Evolutionary conservation across 768 basidiomycete species (phyloP), one percentile per base, ranked within the genome.

Genomic region (Auriculariales sp.): DNA sequence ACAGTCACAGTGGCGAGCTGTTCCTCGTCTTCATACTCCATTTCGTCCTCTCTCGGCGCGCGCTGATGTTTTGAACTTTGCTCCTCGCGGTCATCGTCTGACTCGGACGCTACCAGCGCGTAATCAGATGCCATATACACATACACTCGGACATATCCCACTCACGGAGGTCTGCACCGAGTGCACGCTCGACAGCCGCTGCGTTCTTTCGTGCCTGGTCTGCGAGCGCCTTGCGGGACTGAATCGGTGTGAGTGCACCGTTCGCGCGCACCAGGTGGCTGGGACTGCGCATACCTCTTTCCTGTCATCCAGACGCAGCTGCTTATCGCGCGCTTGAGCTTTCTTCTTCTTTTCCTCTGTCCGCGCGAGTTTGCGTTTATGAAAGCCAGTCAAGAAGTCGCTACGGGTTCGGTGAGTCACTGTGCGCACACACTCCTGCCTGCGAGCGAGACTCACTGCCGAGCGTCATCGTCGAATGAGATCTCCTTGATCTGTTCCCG

Each of bases 331-430:
- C 58, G 88, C 79, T 53, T 74, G 66, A 11, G 88, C 87, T 62
- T 76, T 83, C 55, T 78, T 73, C 57, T 77, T 78, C 36, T 81
- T 75, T 46, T 76, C 81, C 57, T 93, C 87, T 54, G 79, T 74
- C 62, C 84, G 88, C 52, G 79, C 82, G 47, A 90, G 66, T 65
- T 94, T 95, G 57, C 92, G 79, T 66, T 93, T 93, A 63, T 85
- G 83, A 62, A 95, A 95, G 25, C 92, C 92, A 15, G 90, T 93
- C 61, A 95, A 68, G 65, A 85, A 95, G 52, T 93, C 83, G 60
- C 91, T 93, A 57, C 29, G 36, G 29, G 24, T n/a, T n/a, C n/a
- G n/a, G n/a, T 11, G n/a, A n/a, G n/a, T n/a, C 33, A 44, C 22
- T 24, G 12, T 11, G 48, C 35, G 54, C 36, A 28, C 35, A 15